Evolutionary conservation across 1,139 yeast species (phyloP).

Genomic region (Scheffersomyces illinoinensis): DNA sequence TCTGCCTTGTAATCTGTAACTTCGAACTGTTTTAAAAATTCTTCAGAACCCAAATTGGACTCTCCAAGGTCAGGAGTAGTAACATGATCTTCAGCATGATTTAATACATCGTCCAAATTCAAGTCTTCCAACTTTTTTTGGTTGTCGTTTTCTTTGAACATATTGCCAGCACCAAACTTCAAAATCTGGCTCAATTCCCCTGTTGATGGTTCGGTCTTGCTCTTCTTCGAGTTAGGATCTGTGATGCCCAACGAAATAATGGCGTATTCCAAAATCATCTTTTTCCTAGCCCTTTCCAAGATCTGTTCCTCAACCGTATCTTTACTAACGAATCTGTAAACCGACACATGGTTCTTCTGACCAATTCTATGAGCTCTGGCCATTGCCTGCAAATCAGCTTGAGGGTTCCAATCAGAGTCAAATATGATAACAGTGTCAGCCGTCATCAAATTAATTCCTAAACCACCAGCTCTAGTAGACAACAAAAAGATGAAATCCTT

Average conservation of each 20-base stretch:
- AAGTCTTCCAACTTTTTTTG: conserved; percentile 94
- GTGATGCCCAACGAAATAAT: conserved; percentile 95
- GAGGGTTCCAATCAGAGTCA: conserved; percentile 99
- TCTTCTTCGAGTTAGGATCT: conserved; percentile 55
- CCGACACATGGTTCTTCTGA: conserved; percentile 96
- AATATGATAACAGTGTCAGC: conserved; percentile 97
- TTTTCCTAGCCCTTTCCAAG: conserved; percentile 91
- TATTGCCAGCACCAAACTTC: conserved; percentile 97
- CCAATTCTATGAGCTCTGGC: conserved; percentile 99
- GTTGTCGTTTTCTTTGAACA: conserved; percentile 91
- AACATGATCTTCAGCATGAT: conserved; percentile 95
- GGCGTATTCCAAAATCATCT: conserved; percentile 98
- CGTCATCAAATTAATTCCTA: conserved; percentile 97
- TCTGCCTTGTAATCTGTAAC: conserved; percentile 99
- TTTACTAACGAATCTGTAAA: conserved; percentile 92
- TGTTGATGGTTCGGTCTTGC: conserved; percentile 68
- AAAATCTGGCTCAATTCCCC: conserved; percentile 89
- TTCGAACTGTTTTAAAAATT: conserved; percentile 93
- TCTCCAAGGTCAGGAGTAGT: conserved; percentile 97
- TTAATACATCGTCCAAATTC: conserved; percentile 92
- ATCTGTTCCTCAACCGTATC: conserved; percentile 98
- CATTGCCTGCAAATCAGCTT: conserved; percentile 98
- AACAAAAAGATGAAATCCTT: conserved; percentile 88
- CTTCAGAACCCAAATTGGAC: conserved; percentile 97
- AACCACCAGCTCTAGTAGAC: conserved; percentile 97